phyloP scores from a whole-genome alignment of 768 basidiomycete genomes.

The Amanita rubescens region DNA sequence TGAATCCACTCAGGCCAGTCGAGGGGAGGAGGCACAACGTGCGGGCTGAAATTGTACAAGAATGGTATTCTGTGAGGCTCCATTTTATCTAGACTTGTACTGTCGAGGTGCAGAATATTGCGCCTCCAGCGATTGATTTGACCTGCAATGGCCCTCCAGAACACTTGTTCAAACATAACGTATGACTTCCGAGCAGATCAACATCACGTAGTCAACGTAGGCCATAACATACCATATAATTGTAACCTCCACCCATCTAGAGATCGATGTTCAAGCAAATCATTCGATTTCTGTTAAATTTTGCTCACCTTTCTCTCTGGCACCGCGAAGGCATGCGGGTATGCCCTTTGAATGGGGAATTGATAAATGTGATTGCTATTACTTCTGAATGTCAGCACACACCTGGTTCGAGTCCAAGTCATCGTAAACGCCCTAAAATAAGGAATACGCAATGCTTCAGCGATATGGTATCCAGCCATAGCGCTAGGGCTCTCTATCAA shows the following conservation, averaged over 20 bases:
- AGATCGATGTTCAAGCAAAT: not conserved
- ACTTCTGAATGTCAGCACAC: slow-evolving; percentile 1
- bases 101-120: slow-evolving; percentile 62
- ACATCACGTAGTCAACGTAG: slow-evolving; percentile 1
- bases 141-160: slow-evolving; percentile 91
- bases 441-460: slow-evolving; percentile 87
- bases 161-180: slow-evolving; percentile 96
- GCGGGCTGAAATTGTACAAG: slow-evolving; percentile 94
- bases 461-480: slow-evolving; percentile 96
- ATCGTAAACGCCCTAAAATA: slow-evolving; percentile 97
- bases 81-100: slow-evolving; percentile 90
- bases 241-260: slow-evolving; percentile 94
- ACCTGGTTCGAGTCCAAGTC: slow-evolving; percentile 95
- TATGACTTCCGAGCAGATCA: slow-evolving; percentile 50
- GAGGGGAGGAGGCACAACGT: slow-evolving; percentile 83
- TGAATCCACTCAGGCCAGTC: slow-evolving; percentile 99
- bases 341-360: slow-evolving; percentile 47
- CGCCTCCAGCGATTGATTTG: slow-evolving; percentile 95
- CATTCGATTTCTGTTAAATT: not conserved
- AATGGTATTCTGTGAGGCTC: slow-evolving; percentile 98
- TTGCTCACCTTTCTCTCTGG: slow-evolving; percentile 78
- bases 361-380: not conserved
- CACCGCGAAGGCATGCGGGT: slow-evolving; percentile 97
- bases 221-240: slow-evolving; percentile 78
- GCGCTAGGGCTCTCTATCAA: slow-evolving; percentile 94